Evolutionary conservation across 148 eudicot species (phyloP), one percentile per base, ranked within the genome.

Genomic region (Mesembryanthemum crystallinum): DNA sequence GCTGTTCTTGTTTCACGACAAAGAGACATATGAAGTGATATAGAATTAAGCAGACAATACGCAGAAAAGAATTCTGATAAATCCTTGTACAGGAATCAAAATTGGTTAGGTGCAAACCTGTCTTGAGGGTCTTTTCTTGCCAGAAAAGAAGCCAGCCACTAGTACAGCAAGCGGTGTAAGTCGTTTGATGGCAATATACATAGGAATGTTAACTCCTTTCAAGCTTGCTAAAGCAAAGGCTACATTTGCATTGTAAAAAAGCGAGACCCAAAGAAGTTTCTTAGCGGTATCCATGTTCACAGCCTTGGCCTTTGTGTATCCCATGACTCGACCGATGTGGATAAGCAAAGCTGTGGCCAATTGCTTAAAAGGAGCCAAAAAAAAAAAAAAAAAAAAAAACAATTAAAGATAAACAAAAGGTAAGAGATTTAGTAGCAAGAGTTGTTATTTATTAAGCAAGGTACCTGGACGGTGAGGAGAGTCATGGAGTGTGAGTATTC

Each of bases 131-230:
- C 80, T 86, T 73, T 86, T 96, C 84, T 92, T 91, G 29, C 97
- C 94, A 29, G 78, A 76, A 81, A 86, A 87, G 82, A 88, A 87
- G 61, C 99, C 97, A 82, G 96, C 88, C 27, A 95, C 68, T 33
- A 95, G 83, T 28, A 95, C 98, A 78, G 98, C 91, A 78, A 92
- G 94, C 18, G 98, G 98, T 3, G 98, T 95, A 71, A 95, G 93
- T 66, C 98, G 85, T 69, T 95, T 95, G 64, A 95, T 90, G 18
- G 98, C 98, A 80, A 95, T 95, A 77, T 95, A 95, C 99, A 92
- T 95, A 1, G 99, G 99, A 67, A 95, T 91, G 83, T 95, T 95
- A 63, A 95, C 97, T 72, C 99, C 98, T 92, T 95, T 95, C 86
- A 95, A 84, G 80, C 99, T 95, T 63, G 98, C 97, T 71, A 95